Conservation (phyloP, 2,329 filamentous ascomycete species). For the Phyllachora maydis region DNA sequence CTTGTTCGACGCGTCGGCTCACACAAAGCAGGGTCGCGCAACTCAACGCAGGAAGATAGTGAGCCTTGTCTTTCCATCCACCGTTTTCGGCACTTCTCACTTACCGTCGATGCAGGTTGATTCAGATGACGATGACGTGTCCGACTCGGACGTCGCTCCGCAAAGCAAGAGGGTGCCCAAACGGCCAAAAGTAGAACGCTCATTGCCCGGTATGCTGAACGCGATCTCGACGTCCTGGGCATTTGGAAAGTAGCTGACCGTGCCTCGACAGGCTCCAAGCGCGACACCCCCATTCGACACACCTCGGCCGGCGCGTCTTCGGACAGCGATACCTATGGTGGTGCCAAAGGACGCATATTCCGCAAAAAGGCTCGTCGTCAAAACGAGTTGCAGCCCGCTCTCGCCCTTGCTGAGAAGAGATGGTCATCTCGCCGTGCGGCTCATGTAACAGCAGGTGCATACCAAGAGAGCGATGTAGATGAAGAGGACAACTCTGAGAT, state of each 20-base stretch:
- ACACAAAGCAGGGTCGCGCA: conserved; percentile 29
- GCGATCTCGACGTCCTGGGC: neutral
- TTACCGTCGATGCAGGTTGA: conserved; percentile 18
- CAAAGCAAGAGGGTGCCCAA: conserved; percentile 38
- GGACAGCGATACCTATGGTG: conserved; percentile 9
- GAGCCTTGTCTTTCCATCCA: conserved; percentile 9
- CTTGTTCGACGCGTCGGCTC: neutral
- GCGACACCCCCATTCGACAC: conserved; percentile 9
- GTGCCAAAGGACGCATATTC: conserved; percentile 9
- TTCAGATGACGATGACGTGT: conserved; percentile 45
- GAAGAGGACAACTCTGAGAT: conserved; percentile 43
- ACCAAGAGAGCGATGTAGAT: conserved; percentile 47
- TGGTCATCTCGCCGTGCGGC: conserved; percentile 11
- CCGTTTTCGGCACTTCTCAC: conserved; percentile 1
- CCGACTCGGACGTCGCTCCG: conserved; percentile 50
- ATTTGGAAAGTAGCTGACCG: neutral
- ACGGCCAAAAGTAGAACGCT: conserved; percentile 46
- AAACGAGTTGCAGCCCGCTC: conserved; percentile 7
- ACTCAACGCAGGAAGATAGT: conserved; percentile 36
- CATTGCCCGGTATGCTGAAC: conserved; percentile 34
- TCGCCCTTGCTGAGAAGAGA: conserved; percentile 8
- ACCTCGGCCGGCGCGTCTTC: conserved; percentile 9
- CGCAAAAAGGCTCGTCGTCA: conserved; percentile 10
- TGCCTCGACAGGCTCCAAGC: conserved; percentile 7
- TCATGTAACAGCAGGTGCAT: conserved; percentile 13